Conservation (phyloP, 768 basidiomycete genomes). For the Rhizopogon salebrosus region DNA sequence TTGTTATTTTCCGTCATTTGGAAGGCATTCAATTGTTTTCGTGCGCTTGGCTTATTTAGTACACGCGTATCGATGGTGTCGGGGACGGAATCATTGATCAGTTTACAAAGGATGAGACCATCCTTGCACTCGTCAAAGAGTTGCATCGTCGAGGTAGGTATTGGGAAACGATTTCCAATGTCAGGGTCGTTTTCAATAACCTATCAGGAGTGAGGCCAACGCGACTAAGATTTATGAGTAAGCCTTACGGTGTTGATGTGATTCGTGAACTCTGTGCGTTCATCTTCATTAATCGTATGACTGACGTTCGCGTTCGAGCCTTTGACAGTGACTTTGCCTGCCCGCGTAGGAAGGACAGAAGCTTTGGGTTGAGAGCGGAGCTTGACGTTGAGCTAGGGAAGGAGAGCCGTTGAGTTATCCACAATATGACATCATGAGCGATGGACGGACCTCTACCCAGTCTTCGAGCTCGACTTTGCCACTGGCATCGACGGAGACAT, state of each 20-base stretch:
- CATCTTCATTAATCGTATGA: conserved; percentile 98
- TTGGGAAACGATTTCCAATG: conserved; percentile 76
- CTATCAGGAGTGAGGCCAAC: conserved; percentile 36
- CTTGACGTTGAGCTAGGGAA: conserved; percentile 71
- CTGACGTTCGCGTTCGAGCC: conserved; percentile 94
- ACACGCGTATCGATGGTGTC: conserved; percentile 99
- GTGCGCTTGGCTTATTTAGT: conserved; percentile 77
- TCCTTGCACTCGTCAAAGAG: conserved; percentile 96
- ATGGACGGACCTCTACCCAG: conserved; percentile 84
- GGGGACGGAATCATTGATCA: conserved; percentile 98
- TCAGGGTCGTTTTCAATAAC: conserved; percentile 90
- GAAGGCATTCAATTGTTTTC: conserved; percentile 92
- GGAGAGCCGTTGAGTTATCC: conserved; percentile 8
- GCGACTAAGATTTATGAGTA: neutral
- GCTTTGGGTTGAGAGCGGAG: conserved; percentile 48
- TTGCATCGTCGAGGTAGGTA: conserved; percentile 96
- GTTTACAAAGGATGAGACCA: conserved; percentile 93
- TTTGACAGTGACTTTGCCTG: conserved; percentile 90
- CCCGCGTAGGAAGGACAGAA: conserved; percentile 52
- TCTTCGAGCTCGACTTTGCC: conserved; percentile 97
- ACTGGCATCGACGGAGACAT: conserved; percentile 89
- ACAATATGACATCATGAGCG: conserved; percentile 19
- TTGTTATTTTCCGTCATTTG: conserved; percentile 99
- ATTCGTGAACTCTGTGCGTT: conserved; percentile 92
- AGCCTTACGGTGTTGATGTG: conserved; percentile 88